phyloP scores from a whole-genome alignment of 495 filamentous ascomycete species.

The Massariosphaeria phaeospora region DNA sequence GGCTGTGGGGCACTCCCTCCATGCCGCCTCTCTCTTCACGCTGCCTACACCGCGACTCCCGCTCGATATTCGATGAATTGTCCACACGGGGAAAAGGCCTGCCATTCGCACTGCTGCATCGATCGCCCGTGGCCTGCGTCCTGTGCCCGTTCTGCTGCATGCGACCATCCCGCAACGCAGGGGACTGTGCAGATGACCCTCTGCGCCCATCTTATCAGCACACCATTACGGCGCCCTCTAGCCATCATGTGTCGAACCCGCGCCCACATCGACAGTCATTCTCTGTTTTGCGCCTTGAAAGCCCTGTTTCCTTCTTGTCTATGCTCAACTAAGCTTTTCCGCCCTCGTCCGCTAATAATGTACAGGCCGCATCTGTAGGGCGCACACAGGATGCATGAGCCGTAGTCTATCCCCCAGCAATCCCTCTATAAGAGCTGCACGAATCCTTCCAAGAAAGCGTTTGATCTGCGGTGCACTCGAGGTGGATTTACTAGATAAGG shows the following conservation, averaged over 20 bases:
- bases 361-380: conserved; percentile 19
- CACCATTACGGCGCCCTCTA: conserved; percentile 25
- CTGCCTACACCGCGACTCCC: not conserved
- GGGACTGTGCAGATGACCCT: conserved; percentile 29
- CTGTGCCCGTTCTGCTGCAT: conserved; percentile 16
- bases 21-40: not conserved
- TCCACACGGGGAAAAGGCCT: too few relatives aligned
- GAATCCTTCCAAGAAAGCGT: conserved; percentile 8
- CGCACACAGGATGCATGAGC: conserved; percentile 14
- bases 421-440: conserved; percentile 24
- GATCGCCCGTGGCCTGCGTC: conserved; percentile 4
- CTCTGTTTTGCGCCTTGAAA: conserved; percentile 17
- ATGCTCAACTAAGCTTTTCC: conserved; percentile 32
- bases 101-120: too few relatives aligned
- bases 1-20: not conserved
- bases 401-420: conserved; percentile 3
- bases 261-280: conserved; percentile 27
- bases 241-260: conserved; percentile 30
- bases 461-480: conserved; percentile 6
- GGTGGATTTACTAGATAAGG: conserved; percentile 2
- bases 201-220: conserved; percentile 18
- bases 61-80: not conserved
- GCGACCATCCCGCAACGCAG: conserved; percentile 20
- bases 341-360: conserved; percentile 31
- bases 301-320: conserved; percentile 12